Evolutionary conservation across 441 rosid species (phyloP).

Genomic region (Rhodomyrtus psidioides): DNA sequence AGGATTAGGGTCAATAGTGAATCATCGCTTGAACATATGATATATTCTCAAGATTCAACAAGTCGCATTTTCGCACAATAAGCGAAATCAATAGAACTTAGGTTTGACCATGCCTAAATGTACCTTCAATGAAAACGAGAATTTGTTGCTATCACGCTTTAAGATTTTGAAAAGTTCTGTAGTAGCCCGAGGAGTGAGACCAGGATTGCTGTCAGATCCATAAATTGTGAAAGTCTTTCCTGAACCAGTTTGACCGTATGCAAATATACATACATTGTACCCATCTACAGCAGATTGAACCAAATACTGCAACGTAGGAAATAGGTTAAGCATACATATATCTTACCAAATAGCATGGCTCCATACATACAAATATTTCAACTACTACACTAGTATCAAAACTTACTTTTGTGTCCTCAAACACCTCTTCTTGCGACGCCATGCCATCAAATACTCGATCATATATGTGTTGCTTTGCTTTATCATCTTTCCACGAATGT

Average conservation of each 20-base stretch:
- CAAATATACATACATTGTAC: constrained; percentile 90
- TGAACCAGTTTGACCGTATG: constrained; percentile 98
- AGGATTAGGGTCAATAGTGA: not conserved
- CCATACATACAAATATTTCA: not conserved
- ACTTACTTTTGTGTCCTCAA: constrained; percentile 80
- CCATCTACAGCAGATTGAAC: constrained; percentile 98
- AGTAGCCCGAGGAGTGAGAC: constrained; percentile 83
- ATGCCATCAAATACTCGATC: constrained; percentile 82
- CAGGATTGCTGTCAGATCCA: constrained; percentile 67
- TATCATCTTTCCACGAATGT: constrained; percentile 93
- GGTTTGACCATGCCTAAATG: not conserved
- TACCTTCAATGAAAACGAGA: constrained; percentile 81
- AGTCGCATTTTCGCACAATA: not conserved
- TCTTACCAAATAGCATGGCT: not conserved
- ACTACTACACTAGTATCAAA: not conserved
- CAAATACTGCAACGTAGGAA: constrained; percentile 51
- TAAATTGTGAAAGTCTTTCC: constrained; percentile 95
- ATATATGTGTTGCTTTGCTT: constrained; percentile 77
- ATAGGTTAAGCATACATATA: not conserved
- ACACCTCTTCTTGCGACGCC: constrained; percentile 75
- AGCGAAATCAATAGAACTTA: not conserved
- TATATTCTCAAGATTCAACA: not conserved
- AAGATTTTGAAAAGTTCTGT: constrained; percentile 72
- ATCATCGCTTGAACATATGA: not conserved
- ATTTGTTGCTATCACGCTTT: constrained; percentile 67